Evolutionary conservation across 441 rosid species (phyloP), one percentile per base, ranked within the genome.

Genomic region (Corymbia calophylla): DNA sequence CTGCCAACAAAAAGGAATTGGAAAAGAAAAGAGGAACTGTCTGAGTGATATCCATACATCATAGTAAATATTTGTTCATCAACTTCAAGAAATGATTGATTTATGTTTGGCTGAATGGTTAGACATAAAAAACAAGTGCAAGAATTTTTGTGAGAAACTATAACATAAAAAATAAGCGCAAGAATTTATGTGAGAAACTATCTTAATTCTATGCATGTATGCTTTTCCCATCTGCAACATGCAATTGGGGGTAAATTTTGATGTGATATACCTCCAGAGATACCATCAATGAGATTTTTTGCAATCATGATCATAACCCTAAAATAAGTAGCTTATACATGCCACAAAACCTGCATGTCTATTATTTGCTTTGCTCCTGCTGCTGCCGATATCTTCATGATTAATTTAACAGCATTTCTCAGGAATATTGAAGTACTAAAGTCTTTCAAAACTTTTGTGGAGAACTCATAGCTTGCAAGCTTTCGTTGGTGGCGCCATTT

Each of bases 391-490:
- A 93, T 55, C 77, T 89, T 89, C 32, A 88, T 82, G 87, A 89
- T 91, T 58, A 93, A 88, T 58, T 90, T 93, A 47, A 87, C 88
- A 66, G 94, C 93, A 88, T 91, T 92, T 68, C 80, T 80, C 27
- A 87, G 87, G 39, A 92, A 92, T 66, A 93, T 93, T 80, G 88
- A 49, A 88, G 88, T 82, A 87, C 94, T 93, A 66, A 90, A 94
- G 53, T 92, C 94, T 90, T 94, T 92, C 88, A 92, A 64, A 64
- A 91, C 88, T 89, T 90, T 92, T n/a, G 94, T 94, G 3, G 95
- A 91, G 94, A 94, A 93, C 82, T 93, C 94, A 62, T 89, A 88
- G 92, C 94, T 94, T 12, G 96, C 95, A 62, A 92, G 93, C 89
- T 93, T 93, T 91, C 95, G 51, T 51, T 93, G 93, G 88, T 91